Evolutionary conservation across 1,284 basidiomycete species (phyloP).

Genomic region (Leccinum variabile): DNA sequence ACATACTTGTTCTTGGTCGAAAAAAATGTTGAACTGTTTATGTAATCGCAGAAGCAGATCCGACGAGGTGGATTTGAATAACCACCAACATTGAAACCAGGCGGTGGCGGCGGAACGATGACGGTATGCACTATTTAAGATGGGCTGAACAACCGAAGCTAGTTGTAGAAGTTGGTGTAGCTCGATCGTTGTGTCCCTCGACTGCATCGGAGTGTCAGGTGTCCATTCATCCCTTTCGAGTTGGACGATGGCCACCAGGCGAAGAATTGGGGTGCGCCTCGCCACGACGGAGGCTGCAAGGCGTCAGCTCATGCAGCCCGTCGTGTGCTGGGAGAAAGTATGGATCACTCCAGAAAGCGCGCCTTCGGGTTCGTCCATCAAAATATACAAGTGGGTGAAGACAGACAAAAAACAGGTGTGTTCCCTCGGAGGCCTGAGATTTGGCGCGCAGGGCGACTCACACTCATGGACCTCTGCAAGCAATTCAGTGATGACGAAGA

Average conservation of each 20-base stretch:
- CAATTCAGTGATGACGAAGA: conserved; percentile 82
- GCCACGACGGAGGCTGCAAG: conserved; percentile 76
- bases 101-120: conserved; percentile 24
- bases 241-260: conserved; percentile 59
- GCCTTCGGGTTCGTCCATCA: conserved; percentile 55
- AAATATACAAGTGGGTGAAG: conserved; percentile 71
- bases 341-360: conserved; percentile 59
- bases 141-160: too few relatives aligned
- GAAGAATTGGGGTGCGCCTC: conserved; percentile 71
- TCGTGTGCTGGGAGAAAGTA: conserved; percentile 73
- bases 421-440: conserved; percentile 2
- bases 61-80: conserved; percentile 24
- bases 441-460: conserved; percentile 6
- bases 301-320: conserved; percentile 78
- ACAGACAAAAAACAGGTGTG: conserved; percentile 71
- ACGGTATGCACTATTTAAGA: conserved; percentile 17
- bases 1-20: too few relatives aligned
- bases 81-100: conserved; percentile 22
- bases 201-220: conserved; percentile 19
- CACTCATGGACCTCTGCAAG: conserved; percentile 37
- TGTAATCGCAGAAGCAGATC: too few relatives aligned
- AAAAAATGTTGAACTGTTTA: too few relatives aligned
- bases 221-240: conserved; percentile 13
- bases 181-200: neutral
- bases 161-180: neutral